These are phyloP conservation scores for Ophiorrhiza pumila DNA, from an alignment of 257 asterid genomes.

Conservation along the genomic window DNA sequence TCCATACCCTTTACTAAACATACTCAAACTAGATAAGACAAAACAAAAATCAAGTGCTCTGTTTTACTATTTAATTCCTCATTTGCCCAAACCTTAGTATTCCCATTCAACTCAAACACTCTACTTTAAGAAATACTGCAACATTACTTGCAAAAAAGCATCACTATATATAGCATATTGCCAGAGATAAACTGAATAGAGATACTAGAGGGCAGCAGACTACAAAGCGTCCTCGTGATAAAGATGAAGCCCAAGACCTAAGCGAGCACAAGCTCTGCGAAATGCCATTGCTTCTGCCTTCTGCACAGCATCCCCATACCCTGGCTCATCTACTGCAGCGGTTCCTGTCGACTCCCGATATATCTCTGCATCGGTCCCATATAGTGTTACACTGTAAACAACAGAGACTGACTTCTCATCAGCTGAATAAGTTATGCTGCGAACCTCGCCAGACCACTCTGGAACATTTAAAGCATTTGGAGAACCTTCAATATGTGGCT, in stretches of 20 bases:
- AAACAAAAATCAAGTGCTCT: no score
- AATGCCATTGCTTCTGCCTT: constrained; percentile 96
- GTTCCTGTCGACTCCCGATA: constrained; percentile 84
- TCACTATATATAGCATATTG: neutral
- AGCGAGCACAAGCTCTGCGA: constrained; percentile 92
- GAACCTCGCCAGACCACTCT: constrained; percentile 97
- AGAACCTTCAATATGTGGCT: constrained; percentile 6
- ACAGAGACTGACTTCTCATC: constrained; percentile 72
- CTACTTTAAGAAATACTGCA: neutral
- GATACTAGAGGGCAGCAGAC: neutral
- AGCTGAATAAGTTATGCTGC: constrained; percentile 67
- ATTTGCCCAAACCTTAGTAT: no score
- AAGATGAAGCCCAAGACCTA: constrained; percentile 90
- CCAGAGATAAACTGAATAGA: no score
- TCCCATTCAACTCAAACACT: no score
- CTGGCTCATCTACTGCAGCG: constrained; percentile 51
- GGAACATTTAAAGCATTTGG: constrained; percentile 17
- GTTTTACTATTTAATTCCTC: no score
- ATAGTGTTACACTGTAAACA: constrained; percentile 77
- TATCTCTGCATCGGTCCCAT: constrained; percentile 94
- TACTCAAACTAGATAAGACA: no score
- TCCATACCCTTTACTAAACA: no score
- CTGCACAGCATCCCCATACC: constrained; percentile 71
- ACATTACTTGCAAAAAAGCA: neutral
- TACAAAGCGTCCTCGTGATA: constrained; percentile 76